A percentile compares a stretch with the other conserved stretches of the same genome.
Evolutionary conservation across 202 grass and related monocot genomes (phyloP).

Genomic region (Musa balbisiana): DNA sequence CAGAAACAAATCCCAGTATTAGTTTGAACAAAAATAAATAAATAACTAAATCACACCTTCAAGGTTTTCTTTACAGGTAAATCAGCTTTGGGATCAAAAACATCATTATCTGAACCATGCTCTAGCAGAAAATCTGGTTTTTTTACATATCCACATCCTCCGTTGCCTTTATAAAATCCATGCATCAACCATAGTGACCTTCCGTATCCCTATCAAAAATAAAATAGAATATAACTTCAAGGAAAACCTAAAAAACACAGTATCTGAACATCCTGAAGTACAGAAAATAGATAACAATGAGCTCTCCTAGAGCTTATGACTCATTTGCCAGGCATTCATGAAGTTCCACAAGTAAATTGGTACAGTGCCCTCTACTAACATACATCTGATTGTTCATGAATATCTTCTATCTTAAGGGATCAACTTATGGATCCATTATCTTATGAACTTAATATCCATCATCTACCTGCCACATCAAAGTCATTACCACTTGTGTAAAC

Average conservation of each 20-base stretch:
- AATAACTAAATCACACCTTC: constrained; percentile 30
- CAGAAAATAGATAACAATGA: neutral
- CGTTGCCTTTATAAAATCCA: constrained; percentile 83
- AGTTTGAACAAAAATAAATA: too few relatives aligned
- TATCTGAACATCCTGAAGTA: neutral
- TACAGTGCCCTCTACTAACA: too few relatives aligned
- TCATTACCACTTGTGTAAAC: neutral
- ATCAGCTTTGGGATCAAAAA: constrained; percentile 59
- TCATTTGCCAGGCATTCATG: too few relatives aligned
- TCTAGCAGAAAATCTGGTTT: constrained; percentile 93
- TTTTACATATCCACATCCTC: constrained; percentile 78
- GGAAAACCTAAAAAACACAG: neutral
- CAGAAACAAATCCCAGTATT: neutral
- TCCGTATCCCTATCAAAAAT: constrained; percentile 52
- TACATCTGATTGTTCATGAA: too few relatives aligned
- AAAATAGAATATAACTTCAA: neutral
- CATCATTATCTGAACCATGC: constrained; percentile 56
- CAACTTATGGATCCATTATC: too few relatives aligned
- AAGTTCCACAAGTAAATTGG: too few relatives aligned
- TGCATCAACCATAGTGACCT: constrained; percentile 93
- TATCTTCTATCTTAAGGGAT: too few relatives aligned
- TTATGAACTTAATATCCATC: too few relatives aligned
- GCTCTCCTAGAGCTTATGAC: neutral
- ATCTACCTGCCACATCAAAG: too few relatives aligned
- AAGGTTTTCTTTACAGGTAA: constrained; percentile 77